Conservation (phyloP, 2,329 filamentous ascomycete species). For the Trichoderma cornu-damae region DNA sequence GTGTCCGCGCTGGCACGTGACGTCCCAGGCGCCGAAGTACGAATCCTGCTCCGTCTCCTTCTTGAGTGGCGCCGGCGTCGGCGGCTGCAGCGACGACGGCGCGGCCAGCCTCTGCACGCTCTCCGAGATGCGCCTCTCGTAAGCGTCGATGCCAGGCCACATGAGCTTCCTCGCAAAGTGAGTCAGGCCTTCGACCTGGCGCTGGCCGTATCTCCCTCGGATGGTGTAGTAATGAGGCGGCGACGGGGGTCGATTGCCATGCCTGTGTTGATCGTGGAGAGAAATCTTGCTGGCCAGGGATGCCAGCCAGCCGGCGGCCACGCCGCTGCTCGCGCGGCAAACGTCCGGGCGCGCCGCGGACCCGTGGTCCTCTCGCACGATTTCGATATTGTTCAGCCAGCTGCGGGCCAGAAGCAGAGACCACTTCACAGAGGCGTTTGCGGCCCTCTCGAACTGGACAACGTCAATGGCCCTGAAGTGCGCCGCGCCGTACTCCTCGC, state of each 20-base stretch:
- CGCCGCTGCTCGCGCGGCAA: slow-evolving; percentile 23
- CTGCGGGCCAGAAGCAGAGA: slow-evolving; percentile 58
- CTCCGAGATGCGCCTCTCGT: slow-evolving; percentile 44
- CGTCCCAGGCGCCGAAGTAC: slow-evolving; percentile 43
- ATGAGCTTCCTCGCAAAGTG: slow-evolving; percentile 59
- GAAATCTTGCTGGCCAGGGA: slow-evolving; percentile 52
- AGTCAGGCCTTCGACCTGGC: slow-evolving; percentile 56
- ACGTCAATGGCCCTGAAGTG: slow-evolving; percentile 52
- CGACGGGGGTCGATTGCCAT: slow-evolving; percentile 32
- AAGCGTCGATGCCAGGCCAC: slow-evolving; percentile 57
- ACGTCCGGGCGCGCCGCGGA: slow-evolving; percentile 17
- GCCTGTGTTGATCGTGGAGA: slow-evolving; percentile 38
- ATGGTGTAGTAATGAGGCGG: slow-evolving; percentile 43
- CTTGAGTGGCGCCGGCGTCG: slow-evolving; percentile 33
- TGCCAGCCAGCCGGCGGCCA: slow-evolving; percentile 47
- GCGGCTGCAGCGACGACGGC: slow-evolving; percentile 29
- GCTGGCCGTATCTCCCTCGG: slow-evolving; percentile 50
- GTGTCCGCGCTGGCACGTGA: slow-evolving; percentile 29
- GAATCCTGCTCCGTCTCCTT: slow-evolving; percentile 33
- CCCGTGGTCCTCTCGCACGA: slow-evolving; percentile 42
- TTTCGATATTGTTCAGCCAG: slow-evolving; percentile 64
- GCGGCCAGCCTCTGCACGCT: slow-evolving; percentile 42
- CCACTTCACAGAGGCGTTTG: slow-evolving; percentile 60
- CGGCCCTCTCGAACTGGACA: slow-evolving; percentile 56
- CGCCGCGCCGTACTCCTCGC: slow-evolving; percentile 51